Evolutionary conservation across 768 basidiomycete genomes (phyloP).

Genomic region (Candolleomyces eurysporus): DNA sequence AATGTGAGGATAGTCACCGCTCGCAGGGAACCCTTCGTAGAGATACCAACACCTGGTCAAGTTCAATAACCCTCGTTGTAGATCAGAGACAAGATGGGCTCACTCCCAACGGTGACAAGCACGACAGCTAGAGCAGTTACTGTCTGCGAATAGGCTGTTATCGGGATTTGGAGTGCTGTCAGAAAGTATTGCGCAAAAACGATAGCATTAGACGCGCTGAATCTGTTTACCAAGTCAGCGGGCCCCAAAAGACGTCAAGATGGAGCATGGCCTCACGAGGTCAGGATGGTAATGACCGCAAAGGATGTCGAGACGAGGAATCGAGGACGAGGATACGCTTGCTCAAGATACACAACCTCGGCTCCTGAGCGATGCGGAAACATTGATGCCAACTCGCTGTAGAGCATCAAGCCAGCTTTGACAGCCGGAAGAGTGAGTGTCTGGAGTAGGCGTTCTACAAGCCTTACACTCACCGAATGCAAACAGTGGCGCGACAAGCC

Average conservation of each 20-base stretch:
- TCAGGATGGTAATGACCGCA: constrained; percentile 35
- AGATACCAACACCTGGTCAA: constrained; percentile 27
- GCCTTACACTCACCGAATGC: constrained; percentile 24
- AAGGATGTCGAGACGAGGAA: constrained; percentile 44
- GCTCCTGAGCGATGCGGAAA: constrained; percentile 49
- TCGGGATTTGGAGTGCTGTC: constrained; percentile 28
- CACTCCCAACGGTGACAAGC: constrained; percentile 24
- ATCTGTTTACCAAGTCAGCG: constrained; percentile 14
- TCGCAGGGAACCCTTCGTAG: constrained; percentile 34
- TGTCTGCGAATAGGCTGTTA: constrained; percentile 27
- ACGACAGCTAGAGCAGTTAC: constrained; percentile 21
- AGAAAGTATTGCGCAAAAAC: constrained; percentile 39
- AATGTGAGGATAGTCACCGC: constrained; percentile 29
- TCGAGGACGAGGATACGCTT: constrained; percentile 42
- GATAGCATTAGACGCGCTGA: constrained; percentile 32
- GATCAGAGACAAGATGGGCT: background rate
- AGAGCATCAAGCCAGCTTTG: constrained; percentile 34
- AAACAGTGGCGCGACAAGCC: constrained; percentile 31
- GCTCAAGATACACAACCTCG: constrained; percentile 48
- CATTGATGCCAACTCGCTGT: constrained; percentile 44
- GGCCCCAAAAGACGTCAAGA: background rate
- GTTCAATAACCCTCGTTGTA: background rate
- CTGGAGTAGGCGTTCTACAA: background rate
- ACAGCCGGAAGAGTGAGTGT: background rate
- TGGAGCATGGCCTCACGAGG: constrained; percentile 25